Evolutionary conservation across 106 monocot species (phyloP).

Genomic region (Apostasia shenzhenica): DNA sequence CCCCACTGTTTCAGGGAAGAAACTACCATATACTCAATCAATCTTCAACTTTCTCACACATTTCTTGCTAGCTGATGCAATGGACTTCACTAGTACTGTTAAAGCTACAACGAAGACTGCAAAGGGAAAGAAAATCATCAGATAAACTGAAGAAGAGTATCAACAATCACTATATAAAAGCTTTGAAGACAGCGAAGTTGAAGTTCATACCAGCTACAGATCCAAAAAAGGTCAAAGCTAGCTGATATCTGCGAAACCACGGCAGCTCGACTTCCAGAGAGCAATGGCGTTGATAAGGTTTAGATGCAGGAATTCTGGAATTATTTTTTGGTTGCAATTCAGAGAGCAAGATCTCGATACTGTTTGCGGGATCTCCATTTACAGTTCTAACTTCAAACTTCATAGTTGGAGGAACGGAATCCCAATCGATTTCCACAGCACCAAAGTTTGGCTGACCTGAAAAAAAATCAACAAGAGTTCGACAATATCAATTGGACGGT

Average conservation of each 20-base stretch:
- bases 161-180: background rate
- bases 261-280: constrained; percentile 56
- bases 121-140: background rate
- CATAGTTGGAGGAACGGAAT: constrained; percentile 39
- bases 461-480: constrained; percentile 1
- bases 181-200: background rate
- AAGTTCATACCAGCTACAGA: constrained; percentile 26
- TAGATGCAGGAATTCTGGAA: constrained; percentile 4
- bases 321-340: constrained; percentile 33
- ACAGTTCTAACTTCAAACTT: constrained; percentile 56
- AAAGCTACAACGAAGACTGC: background rate
- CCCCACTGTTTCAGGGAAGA: no score
- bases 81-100: background rate
- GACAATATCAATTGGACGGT: no score
- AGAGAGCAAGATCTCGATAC: constrained; percentile 42
- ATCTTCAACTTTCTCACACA: background rate
- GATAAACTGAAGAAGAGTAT: background rate
- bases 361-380: constrained; percentile 36
- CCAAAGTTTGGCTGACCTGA: constrained; percentile 90
- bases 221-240: constrained; percentile 33
- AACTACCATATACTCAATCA: background rate
- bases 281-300: constrained; percentile 32
- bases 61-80: background rate
- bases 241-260: constrained; percentile 37
- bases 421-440: constrained; percentile 77